These are phyloP conservation scores for Phytophthora meadii DNA, from an alignment of 352 stramenopile species.

Conservation along the genomic window DNA sequence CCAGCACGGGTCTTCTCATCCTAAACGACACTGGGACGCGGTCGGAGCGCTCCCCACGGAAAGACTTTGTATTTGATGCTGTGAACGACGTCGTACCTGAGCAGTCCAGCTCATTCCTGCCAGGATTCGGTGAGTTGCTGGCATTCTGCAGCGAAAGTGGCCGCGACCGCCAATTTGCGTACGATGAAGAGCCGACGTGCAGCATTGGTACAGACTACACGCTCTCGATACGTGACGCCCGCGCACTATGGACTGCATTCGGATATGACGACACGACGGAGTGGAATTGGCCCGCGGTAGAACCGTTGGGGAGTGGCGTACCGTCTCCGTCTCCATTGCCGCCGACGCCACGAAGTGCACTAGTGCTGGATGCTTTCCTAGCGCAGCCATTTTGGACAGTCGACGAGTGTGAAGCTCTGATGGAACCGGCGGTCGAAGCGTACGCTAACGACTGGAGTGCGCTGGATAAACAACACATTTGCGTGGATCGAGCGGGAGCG, in stretches of 20 bases:
- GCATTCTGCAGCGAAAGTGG: conserved; percentile 51
- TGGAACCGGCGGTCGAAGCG: conserved; percentile 34
- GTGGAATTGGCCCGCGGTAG: conserved; percentile 33
- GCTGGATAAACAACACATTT: conserved; percentile 33
- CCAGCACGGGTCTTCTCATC: conserved; percentile 6
- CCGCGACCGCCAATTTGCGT: conserved; percentile 39
- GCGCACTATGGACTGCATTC: conserved; percentile 35
- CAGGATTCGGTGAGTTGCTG: conserved; percentile 51
- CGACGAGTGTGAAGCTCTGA: conserved; percentile 32
- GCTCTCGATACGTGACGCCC: conserved; percentile 26
- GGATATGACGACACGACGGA: conserved; percentile 29
- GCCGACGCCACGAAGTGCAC: conserved; percentile 31
- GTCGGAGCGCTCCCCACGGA: conserved; percentile 48
- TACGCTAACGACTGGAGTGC: conserved; percentile 25
- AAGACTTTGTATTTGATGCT: conserved; percentile 40
- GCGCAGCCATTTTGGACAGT: conserved; percentile 49
- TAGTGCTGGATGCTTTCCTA: conserved; percentile 63
- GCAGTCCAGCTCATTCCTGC: conserved; percentile 19
- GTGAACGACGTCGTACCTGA: not conserved
- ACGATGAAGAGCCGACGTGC: conserved; percentile 33
- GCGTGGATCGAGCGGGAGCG: conserved; percentile 23
- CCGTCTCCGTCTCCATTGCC: conserved; percentile 15
- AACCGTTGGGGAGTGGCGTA: no score
- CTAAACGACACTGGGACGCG: conserved; percentile 37
- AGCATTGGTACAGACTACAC: conserved; percentile 35